Base-by-base conservation (phyloP, 495 filamentous ascomycete species). In the Hypomontagnella submonticulosa region DNA sequence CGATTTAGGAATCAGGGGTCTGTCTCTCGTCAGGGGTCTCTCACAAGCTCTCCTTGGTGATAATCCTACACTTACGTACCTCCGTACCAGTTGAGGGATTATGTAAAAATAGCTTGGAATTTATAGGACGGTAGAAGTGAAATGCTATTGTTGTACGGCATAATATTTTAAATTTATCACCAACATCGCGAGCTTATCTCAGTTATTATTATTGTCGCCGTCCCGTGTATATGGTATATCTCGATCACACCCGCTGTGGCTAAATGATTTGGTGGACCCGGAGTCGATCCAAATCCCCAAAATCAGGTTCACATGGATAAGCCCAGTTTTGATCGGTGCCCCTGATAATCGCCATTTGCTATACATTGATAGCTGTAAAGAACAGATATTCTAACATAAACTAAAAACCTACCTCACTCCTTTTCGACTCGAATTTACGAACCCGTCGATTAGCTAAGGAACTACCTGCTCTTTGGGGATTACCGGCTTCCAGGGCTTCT, bases 231-330 rank as follows among this genome's bases (percentile, higher is more conserved):
- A 27, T 37, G 57, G 18, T 40, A 43, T 18, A 66, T 60, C 32
- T 52, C 40, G 15, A 66, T 61, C 63, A 61, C 51, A 61, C 18
- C 48, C 23, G 23, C 23, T 27, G 23, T 27, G 49, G 48, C 50
- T 42, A 16, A 40, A 19, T 52, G 40, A 23, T 27, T n/a, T 10
- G 42, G 51, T 57, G 57, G 52, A 53, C 8, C 47, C 52, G 53
- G 57, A 37, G 15, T 47, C 16, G 47, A 49, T 61, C 58, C 52
- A 52, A 57, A 57, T 51, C 32, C 51, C 63, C 63, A 52, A 67
- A 47, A 57, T 27, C 44, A 53, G n/a, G 20, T 63, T 49, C 15
- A 19, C 19, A 42, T 47, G 34, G 40, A 34, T 38, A 18, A 37
- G 13, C 27, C 52, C 38, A 43, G 52, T 56, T 44, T 57, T 55